Evolutionary conservation across 1,284 basidiomycete genomes (phyloP).

Genomic region (Ceratobasidium papillatum): DNA sequence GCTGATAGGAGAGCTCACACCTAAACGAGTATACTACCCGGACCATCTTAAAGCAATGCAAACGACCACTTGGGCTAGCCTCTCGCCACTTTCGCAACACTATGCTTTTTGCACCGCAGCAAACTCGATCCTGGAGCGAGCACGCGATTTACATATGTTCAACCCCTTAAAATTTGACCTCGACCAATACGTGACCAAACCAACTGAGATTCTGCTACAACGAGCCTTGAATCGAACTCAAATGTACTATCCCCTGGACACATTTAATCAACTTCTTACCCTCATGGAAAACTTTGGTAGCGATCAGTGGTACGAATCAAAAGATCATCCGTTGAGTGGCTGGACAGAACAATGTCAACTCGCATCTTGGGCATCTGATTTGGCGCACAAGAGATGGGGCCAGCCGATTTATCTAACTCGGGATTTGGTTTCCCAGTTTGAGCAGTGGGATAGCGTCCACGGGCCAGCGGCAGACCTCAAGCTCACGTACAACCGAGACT

Average conservation of each 20-base stretch:
- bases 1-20: slow-evolving; percentile 53
- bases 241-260: background rate
- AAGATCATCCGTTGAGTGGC: background rate
- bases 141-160: background rate
- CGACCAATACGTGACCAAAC: too few species aligned
- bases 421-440: background rate
- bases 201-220: background rate
- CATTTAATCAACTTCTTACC: background rate
- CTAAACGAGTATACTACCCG: slow-evolving; percentile 55
- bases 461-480: background rate
- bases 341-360: background rate
- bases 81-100: slow-evolving; percentile 52
- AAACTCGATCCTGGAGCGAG: slow-evolving; percentile 4
- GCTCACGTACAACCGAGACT: background rate
- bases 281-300: background rate
- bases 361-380: background rate
- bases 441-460: background rate
- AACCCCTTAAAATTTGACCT: background rate
- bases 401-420: background rate
- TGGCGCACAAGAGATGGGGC: background rate
- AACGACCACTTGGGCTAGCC: slow-evolving; percentile 51
- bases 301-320: background rate
- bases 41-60: slow-evolving; percentile 55
- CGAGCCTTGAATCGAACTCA: background rate
- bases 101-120: slow-evolving; percentile 46